These are phyloP conservation scores for Pharnaceum exiguum DNA, from an alignment of 148 eudicot species.

Conservation along the genomic window DNA sequence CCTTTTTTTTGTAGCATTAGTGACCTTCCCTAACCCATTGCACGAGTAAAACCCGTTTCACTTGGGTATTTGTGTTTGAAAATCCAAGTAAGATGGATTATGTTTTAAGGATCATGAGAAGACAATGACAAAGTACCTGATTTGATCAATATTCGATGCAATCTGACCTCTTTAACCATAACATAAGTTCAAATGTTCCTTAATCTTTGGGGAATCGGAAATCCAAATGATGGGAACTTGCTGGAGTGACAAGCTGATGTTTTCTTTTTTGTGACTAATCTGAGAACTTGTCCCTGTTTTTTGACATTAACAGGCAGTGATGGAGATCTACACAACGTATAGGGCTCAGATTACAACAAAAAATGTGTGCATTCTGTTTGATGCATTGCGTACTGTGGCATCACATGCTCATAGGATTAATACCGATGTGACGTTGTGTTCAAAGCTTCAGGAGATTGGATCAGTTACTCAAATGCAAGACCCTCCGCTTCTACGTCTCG, in stretches of 20 bases:
- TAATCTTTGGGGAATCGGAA: neutral
- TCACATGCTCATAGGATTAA: slow-evolving; percentile 84
- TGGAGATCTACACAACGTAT: slow-evolving; percentile 79
- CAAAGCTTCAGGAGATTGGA: slow-evolving; percentile 68
- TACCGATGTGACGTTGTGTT: slow-evolving; percentile 49
- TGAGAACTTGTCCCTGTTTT: neutral
- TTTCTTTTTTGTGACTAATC: neutral
- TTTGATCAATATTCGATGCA: too few species aligned
- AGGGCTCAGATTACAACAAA: slow-evolving; percentile 58
- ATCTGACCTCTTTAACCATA: too few species aligned
- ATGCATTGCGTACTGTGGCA: slow-evolving; percentile 68
- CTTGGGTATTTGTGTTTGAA: too few species aligned
- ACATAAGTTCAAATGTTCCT: too few species aligned
- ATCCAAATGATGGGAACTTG: neutral
- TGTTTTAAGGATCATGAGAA: too few species aligned
- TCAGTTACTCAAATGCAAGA: slow-evolving; percentile 91
- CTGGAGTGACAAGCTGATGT: neutral
- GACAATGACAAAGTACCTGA: too few species aligned
- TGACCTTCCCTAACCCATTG: too few species aligned
- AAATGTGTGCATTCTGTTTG: slow-evolving; percentile 51
- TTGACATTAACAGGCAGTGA: slow-evolving; percentile 57
- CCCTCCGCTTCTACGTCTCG: slow-evolving; percentile 93
- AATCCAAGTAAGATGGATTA: too few species aligned
- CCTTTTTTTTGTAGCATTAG: too few species aligned
- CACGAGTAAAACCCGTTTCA: too few species aligned